Evolutionary conservation across 148 eudicot species (phyloP).

Genomic region (Chenopodium berlandieri): DNA sequence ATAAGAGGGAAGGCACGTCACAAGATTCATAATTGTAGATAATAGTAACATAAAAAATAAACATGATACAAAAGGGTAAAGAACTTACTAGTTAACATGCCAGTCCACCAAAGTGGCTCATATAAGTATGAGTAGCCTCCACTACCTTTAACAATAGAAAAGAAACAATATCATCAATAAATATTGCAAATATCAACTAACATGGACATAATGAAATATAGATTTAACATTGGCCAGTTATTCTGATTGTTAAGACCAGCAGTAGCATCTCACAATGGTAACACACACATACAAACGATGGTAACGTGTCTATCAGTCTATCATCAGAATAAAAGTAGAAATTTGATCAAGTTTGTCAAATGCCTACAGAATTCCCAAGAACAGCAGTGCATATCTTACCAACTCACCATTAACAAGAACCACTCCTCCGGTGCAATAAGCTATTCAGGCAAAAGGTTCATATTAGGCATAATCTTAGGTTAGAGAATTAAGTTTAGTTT

Average conservation of each 20-base stretch:
- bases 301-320: conserved; percentile 2
- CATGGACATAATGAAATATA: not conserved
- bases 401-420: not conserved
- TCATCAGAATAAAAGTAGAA: not conserved
- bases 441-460: not conserved
- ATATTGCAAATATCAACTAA: not conserved
- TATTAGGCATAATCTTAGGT: not conserved
- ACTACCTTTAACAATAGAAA: conserved; percentile 38
- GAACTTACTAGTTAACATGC: conserved; percentile 74
- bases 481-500: not conserved
- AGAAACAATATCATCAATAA: not conserved
- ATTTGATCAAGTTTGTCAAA: not conserved
- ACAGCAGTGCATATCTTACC: not conserved
- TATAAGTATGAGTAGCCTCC: conserved; percentile 72
- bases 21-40: not conserved
- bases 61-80: not conserved
- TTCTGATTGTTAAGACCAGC: not conserved
- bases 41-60: conserved; percentile 1
- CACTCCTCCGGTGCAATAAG: not conserved
- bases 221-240: not conserved
- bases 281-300: not conserved
- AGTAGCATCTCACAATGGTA: not conserved
- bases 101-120: conserved; percentile 78
- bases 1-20: not conserved
- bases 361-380: not conserved